Evolutionary conservation across 768 basidiomycete genomes (phyloP), one percentile per base, ranked within the genome.

Genomic region (Boletus pseudopeckii): DNA sequence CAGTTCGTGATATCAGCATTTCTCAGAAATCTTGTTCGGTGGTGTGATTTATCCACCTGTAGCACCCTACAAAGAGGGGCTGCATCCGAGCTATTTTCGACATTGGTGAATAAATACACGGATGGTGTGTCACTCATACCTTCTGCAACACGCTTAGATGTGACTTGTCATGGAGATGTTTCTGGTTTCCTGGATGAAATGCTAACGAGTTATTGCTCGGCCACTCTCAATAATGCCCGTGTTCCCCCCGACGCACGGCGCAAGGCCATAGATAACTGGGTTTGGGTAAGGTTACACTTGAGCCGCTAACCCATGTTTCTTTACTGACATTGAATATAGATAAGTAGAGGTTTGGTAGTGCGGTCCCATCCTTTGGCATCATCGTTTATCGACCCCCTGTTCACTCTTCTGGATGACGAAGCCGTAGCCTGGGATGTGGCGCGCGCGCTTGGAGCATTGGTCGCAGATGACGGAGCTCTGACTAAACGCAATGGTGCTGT

Each of bases 401-500:
- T 97, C 56, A 77, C 78, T 13, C 74, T 88, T 9, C 87, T 98
- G 54, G 74, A 73, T 5, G 92, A 97, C 61, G 72, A 73, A 45
- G 65, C 65, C 0, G 72, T 97, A 38, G 80, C 80, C 15, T 83
- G 82, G 77, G 80, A 84, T 45, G 93, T 89, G 14, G 95, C 92
- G 0, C 83, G 79, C 55, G 82, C 83, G 0, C 70, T 98, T 37
- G 91, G 92, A 0, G 72, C 80, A 42, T 72, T 95, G 36, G 79
- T 82, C 7, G 77, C 77, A 30, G 69, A 76, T 1, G 90, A 92
- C 59, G 66, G 72, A 9, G 70, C 88, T 24, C 68, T 97, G 60
- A 87, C 82, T 10, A 98, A 92, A 71, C 75, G 76, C 46, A 88
- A 96, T 63, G 80, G 85, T 68, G 83, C 90, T 2, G 78, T 89